Percentiles rank a stretch among this genome's conserved stretches.
phyloP scores from a whole-genome alignment of 148 eudicot species.

The Fagopyrum tataricum region DNA sequence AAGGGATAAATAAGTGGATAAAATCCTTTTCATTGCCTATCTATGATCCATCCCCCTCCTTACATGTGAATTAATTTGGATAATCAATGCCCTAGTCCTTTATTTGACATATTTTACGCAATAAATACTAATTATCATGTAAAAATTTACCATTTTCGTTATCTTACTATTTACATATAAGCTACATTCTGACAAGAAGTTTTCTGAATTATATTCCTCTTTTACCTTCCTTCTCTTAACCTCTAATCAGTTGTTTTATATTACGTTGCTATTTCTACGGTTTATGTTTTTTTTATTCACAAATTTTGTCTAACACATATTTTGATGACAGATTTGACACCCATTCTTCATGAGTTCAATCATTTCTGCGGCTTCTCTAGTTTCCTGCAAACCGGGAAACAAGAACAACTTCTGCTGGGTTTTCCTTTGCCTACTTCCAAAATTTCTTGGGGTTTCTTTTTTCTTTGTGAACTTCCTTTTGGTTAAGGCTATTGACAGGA shows the following conservation, averaged over 20 bases:
- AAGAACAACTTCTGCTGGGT: constrained; percentile 60
- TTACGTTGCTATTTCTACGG: neutral
- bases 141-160: neutral
- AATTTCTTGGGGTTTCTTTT: constrained; percentile 41
- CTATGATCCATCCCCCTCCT: too few relatives aligned
- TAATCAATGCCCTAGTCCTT: too few relatives aligned
- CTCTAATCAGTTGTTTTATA: neutral
- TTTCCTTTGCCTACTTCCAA: constrained; percentile 54
- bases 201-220: too few relatives aligned
- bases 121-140: too few relatives aligned
- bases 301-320: constrained; percentile 4
- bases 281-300: neutral
- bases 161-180: neutral
- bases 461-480: constrained; percentile 42
- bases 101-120: too few relatives aligned
- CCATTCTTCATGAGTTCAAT: constrained; percentile 82
- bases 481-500: constrained; percentile 49
- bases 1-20: neutral
- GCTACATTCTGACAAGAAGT: neutral
- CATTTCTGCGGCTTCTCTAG: constrained; percentile 45
- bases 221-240: neutral
- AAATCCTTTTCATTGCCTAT: neutral
- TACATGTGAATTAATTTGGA: too few relatives aligned
- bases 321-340: constrained; percentile 46
- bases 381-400: constrained; percentile 98